Percentiles rank a stretch among this genome's conserved stretches.
These are phyloP conservation scores for Fusarium virguliforme DNA, from an alignment of 2,329 filamentous ascomycete species.

Conservation along the genomic window DNA sequence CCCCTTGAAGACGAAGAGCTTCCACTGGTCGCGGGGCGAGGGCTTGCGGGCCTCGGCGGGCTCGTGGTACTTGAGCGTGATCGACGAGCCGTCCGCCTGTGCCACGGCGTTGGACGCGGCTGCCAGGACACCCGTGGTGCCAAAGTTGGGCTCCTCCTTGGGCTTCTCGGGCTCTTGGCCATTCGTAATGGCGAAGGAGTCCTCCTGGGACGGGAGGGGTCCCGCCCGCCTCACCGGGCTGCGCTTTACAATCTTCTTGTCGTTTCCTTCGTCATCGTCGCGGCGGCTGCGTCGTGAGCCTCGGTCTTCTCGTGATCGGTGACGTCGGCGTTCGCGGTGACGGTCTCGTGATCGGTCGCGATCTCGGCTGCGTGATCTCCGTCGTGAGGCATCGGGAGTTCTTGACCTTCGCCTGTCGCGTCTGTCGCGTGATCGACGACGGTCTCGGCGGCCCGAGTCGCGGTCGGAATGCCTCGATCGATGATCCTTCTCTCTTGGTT, in stretches of 20 bases:
- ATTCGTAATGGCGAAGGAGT: conserved; percentile 71
- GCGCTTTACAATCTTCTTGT: conserved; percentile 45
- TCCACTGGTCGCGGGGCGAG: conserved; percentile 83
- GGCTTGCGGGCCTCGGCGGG: conserved; percentile 94
- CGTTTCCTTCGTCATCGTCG: conserved; percentile 39
- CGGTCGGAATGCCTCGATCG: conserved; percentile 48
- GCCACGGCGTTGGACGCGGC: conserved; percentile 86
- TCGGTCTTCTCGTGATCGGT: conserved; percentile 55
- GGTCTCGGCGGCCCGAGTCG: conserved; percentile 48
- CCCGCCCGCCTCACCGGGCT: conserved; percentile 57
- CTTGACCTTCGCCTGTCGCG: conserved; percentile 54
- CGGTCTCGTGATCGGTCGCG: conserved; percentile 32
- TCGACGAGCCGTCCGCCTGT: conserved; percentile 79
- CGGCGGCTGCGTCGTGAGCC: conserved; percentile 49
- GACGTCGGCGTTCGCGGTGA: conserved; percentile 47
- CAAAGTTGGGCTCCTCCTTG: conserved; percentile 92
- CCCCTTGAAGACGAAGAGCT: conserved; percentile 93
- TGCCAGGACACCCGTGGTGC: conserved; percentile 84
- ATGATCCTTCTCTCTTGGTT: conserved; percentile 36
- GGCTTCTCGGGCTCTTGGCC: conserved; percentile 68
- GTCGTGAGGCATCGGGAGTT: conserved; percentile 52
- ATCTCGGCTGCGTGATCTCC: conserved; percentile 51
- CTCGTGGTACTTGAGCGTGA: conserved; percentile 96
- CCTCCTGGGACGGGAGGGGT: conserved; percentile 73
- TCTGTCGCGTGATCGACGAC: conserved; percentile 51